These are phyloP conservation scores for Monotropa hypopitys DNA, from an alignment of 179 eudicot species.

Conservation along the genomic window DNA sequence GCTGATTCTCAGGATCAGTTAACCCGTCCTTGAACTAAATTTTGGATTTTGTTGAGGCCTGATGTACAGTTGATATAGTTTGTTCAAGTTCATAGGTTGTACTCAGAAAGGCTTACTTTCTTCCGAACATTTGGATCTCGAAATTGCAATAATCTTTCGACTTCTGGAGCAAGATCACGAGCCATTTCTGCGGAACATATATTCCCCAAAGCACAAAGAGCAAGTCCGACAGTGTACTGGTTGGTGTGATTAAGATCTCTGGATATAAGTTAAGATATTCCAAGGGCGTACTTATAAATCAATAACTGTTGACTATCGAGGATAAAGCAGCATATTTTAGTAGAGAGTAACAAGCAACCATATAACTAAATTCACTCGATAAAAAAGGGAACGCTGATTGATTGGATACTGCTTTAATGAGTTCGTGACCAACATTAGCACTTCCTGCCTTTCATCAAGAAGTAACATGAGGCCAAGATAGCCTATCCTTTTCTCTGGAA, in stretches of 20 bases:
- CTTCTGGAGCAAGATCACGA: conserved; percentile 98
- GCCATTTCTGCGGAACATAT: conserved; percentile 99
- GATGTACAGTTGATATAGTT: too few species aligned
- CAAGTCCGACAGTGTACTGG: conserved; percentile 94
- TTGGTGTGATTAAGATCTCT: conserved; percentile 93
- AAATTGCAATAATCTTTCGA: conserved; percentile 77
- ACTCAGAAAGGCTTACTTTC: conserved; percentile 42
- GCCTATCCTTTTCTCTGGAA: conserved; percentile 94
- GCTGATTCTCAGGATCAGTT: too few species aligned
- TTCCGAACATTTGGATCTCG: conserved; percentile 96
- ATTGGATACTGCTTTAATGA: conserved; percentile 92
- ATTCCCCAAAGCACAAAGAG: conserved; percentile 97
- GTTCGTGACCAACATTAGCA: conserved; percentile 93
- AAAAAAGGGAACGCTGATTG: conserved; percentile 6
- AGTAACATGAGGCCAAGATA: conserved; percentile 97
- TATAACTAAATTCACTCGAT: neutral
- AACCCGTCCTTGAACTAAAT: too few species aligned
- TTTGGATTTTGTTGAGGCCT: too few species aligned
- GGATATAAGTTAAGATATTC: conserved; percentile 35
- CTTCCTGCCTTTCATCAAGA: conserved; percentile 99
- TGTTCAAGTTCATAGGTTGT: neutral
- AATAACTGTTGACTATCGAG: neutral
- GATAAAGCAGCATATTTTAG: neutral
- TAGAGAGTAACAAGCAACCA: neutral
- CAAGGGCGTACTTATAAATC: neutral